These are phyloP conservation scores for Hymenoscyphus scutula DNA, from an alignment of 2,329 filamentous ascomycete species.

Conservation along the genomic window DNA sequence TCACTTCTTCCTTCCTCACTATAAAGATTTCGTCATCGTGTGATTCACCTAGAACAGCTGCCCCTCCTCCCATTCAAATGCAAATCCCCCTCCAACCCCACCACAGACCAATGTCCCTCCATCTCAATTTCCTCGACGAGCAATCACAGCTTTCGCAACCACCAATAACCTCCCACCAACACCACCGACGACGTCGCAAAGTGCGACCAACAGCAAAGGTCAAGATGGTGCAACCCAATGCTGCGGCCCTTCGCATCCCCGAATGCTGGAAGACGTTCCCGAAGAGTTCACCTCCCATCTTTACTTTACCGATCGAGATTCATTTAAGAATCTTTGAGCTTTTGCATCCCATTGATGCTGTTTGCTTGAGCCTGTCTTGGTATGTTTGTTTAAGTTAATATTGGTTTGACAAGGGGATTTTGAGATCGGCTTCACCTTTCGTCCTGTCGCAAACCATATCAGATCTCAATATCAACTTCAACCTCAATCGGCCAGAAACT, in stretches of 20 bases:
- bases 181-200: neutral
- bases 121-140: too few relatives aligned
- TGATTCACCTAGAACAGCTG: neutral
- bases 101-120: too few relatives aligned
- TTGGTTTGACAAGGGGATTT: neutral
- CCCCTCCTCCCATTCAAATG: neutral
- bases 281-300: constrained; percentile 10
- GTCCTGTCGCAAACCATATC: neutral
- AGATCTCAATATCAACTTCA: neutral
- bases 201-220: neutral
- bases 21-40: too few relatives aligned
- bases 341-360: constrained; percentile 25
- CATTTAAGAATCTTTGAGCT: constrained; percentile 22
- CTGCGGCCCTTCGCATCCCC: neutral
- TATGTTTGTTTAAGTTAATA: neutral
- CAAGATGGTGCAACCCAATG: neutral
- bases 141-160: too few relatives aligned
- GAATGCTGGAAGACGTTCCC: constrained; percentile 9
- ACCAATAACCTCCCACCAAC: too few relatives aligned
- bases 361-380: constrained; percentile 20
- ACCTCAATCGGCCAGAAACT: neutral
- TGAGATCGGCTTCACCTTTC: too few relatives aligned
- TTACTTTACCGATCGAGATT: constrained; percentile 23
- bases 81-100: too few relatives aligned
- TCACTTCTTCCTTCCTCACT: neutral